Evolutionary conservation across 164 flowering plant species (phyloP).

Genomic region (Liquidambar formosana): DNA sequence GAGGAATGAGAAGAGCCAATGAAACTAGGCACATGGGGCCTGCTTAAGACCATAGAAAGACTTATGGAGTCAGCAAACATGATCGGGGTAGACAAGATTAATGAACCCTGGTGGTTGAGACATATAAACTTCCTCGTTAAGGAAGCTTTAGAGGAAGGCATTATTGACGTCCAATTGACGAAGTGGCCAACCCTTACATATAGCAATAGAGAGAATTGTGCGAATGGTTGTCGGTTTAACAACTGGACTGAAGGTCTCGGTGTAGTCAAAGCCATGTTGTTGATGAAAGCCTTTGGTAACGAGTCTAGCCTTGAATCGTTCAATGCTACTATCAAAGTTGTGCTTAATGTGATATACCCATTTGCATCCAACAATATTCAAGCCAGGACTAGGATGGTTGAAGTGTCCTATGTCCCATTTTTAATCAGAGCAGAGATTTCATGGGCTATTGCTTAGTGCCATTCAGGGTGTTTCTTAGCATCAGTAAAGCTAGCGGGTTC

Average conservation of each 20-base stretch:
- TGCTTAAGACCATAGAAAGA: neutral
- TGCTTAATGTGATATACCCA: too few relatives aligned
- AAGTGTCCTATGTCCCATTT: too few relatives aligned
- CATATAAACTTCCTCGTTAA: neutral
- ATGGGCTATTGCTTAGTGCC: too few relatives aligned
- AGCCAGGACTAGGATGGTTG: too few relatives aligned
- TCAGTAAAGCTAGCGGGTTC: too few relatives aligned
- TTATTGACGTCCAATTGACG: neutral
- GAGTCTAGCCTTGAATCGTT: neutral
- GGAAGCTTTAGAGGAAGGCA: neutral
- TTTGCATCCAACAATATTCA: too few relatives aligned
- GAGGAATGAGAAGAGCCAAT: too few relatives aligned
- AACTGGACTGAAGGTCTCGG: constrained; percentile 6
- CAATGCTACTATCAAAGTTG: too few relatives aligned
- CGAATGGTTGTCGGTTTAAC: constrained; percentile 7
- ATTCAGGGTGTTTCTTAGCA: too few relatives aligned
- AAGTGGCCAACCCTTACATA: neutral
- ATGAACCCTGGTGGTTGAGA: neutral
- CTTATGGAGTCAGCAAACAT: neutral
- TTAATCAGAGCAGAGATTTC: too few relatives aligned
- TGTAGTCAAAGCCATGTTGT: neutral
- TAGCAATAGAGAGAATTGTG: neutral
- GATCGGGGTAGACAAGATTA: neutral
- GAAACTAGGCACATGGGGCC: neutral
- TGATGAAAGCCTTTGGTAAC: constrained; percentile 9